Conservation (phyloP, 2,329 filamentous ascomycete species). For the Aspergillus sp. region DNA sequence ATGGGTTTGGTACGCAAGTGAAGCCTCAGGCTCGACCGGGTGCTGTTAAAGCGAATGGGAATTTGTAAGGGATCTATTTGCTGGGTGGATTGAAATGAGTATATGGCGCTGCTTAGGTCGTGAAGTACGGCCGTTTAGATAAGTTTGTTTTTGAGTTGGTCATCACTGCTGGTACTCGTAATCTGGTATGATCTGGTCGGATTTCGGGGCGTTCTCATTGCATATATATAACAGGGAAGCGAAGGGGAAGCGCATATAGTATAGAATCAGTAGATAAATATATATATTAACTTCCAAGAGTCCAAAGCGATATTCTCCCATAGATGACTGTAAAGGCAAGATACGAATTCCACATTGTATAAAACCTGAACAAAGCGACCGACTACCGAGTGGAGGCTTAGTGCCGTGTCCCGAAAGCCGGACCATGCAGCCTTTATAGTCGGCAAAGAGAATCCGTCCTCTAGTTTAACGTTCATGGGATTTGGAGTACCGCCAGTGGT, state of each 20-base stretch:
- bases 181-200: not conserved
- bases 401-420: too few species aligned
- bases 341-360: too few species aligned
- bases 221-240: not conserved
- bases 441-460: too few species aligned
- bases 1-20: slow-evolving; percentile 33
- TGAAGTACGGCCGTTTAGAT: not conserved
- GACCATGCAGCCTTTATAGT: too few species aligned
- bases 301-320: not conserved
- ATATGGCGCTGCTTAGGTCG: not conserved
- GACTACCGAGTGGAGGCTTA: too few species aligned
- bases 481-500: too few species aligned
- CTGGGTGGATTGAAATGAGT: not conserved
- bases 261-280: not conserved
- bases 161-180: not conserved
- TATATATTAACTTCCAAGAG: not conserved
- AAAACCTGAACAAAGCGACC: too few species aligned
- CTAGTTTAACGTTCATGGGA: too few species aligned
- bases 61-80: slow-evolving; percentile 13
- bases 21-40: slow-evolving; percentile 28
- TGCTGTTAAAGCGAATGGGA: slow-evolving; percentile 27
- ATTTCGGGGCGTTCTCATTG: not conserved
- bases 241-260: not conserved
- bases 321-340: not conserved
- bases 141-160: not conserved